phyloP scores from a whole-genome alignment of 2,329 filamentous ascomycete genomes.

The Aureobasidium subglaciale region DNA sequence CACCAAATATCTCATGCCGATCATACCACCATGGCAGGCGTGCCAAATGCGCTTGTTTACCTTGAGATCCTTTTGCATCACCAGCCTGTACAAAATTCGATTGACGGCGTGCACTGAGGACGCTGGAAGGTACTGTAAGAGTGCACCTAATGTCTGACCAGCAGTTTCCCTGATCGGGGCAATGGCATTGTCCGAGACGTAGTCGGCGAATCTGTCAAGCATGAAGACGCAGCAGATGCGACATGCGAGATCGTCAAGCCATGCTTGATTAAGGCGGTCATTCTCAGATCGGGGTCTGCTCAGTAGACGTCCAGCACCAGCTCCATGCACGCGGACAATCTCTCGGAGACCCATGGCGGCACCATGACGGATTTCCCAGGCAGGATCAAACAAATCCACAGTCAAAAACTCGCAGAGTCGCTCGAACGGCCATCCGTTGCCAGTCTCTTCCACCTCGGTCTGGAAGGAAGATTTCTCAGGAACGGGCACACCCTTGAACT shows the following conservation, averaged over 20 bases:
- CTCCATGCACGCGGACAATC: constrained; percentile 83
- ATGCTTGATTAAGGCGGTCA: constrained; percentile 68
- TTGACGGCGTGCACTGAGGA: constrained; percentile 80
- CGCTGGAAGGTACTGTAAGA: constrained; percentile 74
- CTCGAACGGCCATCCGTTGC: constrained; percentile 88
- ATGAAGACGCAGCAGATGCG: constrained; percentile 93
- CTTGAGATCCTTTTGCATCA: constrained; percentile 79
- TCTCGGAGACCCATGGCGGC: constrained; percentile 93
- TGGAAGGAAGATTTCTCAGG: constrained; percentile 83
- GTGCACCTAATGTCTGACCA: constrained; percentile 84
- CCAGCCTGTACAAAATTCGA: constrained; percentile 74
- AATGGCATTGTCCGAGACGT: constrained; percentile 94
- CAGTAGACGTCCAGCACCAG: constrained; percentile 70
- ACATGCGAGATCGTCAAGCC: constrained; percentile 93
- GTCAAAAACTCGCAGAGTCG: constrained; percentile 89
- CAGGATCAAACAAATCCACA: constrained; percentile 84
- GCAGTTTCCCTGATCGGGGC: constrained; percentile 93
- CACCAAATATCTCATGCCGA: constrained; percentile 88
- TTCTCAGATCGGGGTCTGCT: constrained; percentile 69
- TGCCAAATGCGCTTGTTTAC: constrained; percentile 77
- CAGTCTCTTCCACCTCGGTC: constrained; percentile 66
- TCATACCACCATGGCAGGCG: constrained; percentile 96
- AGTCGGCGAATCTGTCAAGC: constrained; percentile 95
- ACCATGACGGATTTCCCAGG: constrained; percentile 94
- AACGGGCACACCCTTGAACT: constrained; percentile 80